Evolutionary conservation across 2,329 filamentous ascomycete species (phyloP), one percentile per base, ranked within the genome.

Genomic region (Fusarium sp.): DNA sequence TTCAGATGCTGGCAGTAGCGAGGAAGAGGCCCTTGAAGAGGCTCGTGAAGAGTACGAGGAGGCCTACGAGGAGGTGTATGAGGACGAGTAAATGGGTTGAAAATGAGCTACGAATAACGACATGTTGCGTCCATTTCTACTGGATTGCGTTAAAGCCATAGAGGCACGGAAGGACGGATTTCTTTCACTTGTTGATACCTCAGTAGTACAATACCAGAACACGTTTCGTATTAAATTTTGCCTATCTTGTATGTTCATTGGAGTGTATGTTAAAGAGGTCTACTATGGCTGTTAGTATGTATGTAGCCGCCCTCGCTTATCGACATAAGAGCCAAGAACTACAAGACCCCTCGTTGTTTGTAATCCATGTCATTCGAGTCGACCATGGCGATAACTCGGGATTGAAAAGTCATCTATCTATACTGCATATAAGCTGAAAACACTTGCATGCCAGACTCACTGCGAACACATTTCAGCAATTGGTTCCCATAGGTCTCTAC

Each of bases 11-110:
- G 85, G 81, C 76, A 87, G 82, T 70, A 88, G 84, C 65, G 85
- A 86, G 62, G 75, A 80, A 6, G 81, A 88, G 75, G 83, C 83
- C 57, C 76, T 86, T 6, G 83, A 86, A 65, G 86, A 89, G 75
- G 84, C 84, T 3, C 69, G 84, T 49, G 84, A 88, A 73, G 81
- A 81, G 50, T 83, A 84, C 52, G 83, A 85, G 67, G 84, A 76
- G 57, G 11, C 39, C 1, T 74, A 74, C 16, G 74, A 76, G 56
- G 75, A 77, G 39, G 70, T 70, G 12, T 77, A 76, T 51, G 74
- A 71, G 54, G 73, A 74, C 43, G 71, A 74, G 45, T 74, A 58
- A 56, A 44, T 31, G 59, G 59, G 45, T 66, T 31, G 4, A 62
- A 61, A 59, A 65, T 19, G 39, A 65, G 52, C 59, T 56, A 71